Base-by-base conservation (phyloP, 768 basidiomycete species). In the Xerocomellus amylosporus region DNA sequence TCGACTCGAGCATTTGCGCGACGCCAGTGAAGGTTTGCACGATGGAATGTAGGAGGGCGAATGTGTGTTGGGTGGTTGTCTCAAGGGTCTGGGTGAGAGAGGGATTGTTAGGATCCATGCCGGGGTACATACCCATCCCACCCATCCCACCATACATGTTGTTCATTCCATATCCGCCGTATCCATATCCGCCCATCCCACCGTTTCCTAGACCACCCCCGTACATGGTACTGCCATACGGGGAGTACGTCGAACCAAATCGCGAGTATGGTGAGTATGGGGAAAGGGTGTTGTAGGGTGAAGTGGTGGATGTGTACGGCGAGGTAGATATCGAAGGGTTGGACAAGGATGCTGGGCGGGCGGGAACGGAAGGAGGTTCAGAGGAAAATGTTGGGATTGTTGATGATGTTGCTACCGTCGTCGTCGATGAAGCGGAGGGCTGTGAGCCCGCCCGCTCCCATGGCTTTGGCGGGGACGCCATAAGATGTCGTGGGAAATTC, bases 1-100 rank as follows among this genome's bases (percentile, higher is more conserved):
- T 98, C 33, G 85, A 87, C 71, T 98, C 96, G 66, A 99, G 86
- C 85, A 99, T 95, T 70, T 98, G 96, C 0, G 96, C 88, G 58
- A 99, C 86, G 22, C 95, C 95, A 0, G 86, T 80, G 73, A 98
- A 96, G 5, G 95, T 97, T 64, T 93, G 90, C 42, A 99, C 96
- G 67, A 99, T 88, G 12, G 90, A 91, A 62, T 98, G 94, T 28
- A 99, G 78, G 53, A 99, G 85, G 28, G 88, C 80, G 65, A 99
- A 99, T 3, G 96, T 98, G 53, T 90, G 87, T 50, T 90, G 87
- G 2, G 96, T 99, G 10, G 91, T 89, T 7, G 84, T 70, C 74
- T 97, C 93, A 56, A 98, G 86, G 0, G 90, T 85, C 65, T 94
- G 92, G 0, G 93, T 87, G 53, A 98, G 84, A 6, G 85, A 83